Conservation (phyloP, 768 basidiomycete species). For the Termitomyces bulborhizus region DNA sequence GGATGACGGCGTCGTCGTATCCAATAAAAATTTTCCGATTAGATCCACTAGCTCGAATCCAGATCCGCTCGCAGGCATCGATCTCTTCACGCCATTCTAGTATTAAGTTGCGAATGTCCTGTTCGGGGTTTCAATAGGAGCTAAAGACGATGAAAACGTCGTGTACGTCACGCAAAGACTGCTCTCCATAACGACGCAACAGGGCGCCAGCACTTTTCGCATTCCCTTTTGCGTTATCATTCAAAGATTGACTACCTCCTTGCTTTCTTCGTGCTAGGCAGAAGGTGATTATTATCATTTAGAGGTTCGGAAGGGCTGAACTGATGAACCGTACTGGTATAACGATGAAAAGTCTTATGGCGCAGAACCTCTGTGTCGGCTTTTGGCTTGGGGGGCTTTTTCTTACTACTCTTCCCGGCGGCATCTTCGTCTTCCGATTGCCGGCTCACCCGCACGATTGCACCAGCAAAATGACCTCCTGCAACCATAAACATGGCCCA, state of each 20-base stretch:
- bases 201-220: constrained; percentile 93
- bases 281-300: constrained; percentile 6
- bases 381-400: constrained; percentile 59
- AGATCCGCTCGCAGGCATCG: constrained; percentile 80
- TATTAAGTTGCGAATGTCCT: constrained; percentile 88
- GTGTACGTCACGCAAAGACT: constrained; percentile 80
- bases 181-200: constrained; percentile 92
- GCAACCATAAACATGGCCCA: constrained; percentile 98
- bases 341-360: constrained; percentile 97
- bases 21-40: constrained; percentile 89
- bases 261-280: constrained; percentile 87
- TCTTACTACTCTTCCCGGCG: constrained; percentile 37
- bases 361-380: constrained; percentile 75
- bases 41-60: constrained; percentile 82
- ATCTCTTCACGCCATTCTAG: constrained; percentile 87
- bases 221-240: constrained; percentile 89
- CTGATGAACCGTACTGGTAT: constrained; percentile 70
- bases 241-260: constrained; percentile 88
- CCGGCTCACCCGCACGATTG: constrained; percentile 68
- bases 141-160: not conserved
- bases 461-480: constrained; percentile 97
- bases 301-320: not conserved
- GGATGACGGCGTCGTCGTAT: constrained; percentile 73
- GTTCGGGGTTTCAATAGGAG: constrained; percentile 1
- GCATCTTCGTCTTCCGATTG: constrained; percentile 38